Evolutionary conservation across 1,139 yeast species (phyloP), one percentile per base, ranked within the genome.

Genomic region (Taiozyma onychis): DNA sequence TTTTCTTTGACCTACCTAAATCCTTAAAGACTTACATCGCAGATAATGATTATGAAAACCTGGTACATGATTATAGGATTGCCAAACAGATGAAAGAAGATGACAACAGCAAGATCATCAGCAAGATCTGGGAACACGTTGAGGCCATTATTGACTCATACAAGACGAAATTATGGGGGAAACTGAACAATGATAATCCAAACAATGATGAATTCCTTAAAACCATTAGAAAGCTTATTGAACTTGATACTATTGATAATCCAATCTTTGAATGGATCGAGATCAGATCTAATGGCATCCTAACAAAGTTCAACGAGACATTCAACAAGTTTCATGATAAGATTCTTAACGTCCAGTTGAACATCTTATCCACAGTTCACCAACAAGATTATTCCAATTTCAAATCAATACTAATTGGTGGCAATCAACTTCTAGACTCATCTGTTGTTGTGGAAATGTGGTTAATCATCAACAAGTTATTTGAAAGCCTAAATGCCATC

Each of bases 1-100:
- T 76, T 52, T 74, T 89, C 50, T 84, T 93, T 61, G 86, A 88
- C 62, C 73, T 90, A 45, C 96, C 97, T 0, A 77, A 76, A 37
- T 71, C 69, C 11, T 71, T 93, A 51, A 69, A 76, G 39, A 68
- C 65, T n/a, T 76, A 77, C 56, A 73, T 89, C 30, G 70, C 76
- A 22, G 72, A 72, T 28, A 78, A 81, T 51, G 86, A 90, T 58
- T 91, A 88, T 60, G 88, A 85, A 51, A 76, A 79, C 42, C 76
- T 93, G 44, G 73, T 89, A 44, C 78, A 83, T 45, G 89, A 85
- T 58, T 89, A 88, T 65, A 75, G 81, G 48, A 69, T 76, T 44
- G 93, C 86, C 5, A 68, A 71, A 47, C 71, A 67, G 51, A 10
- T 54, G 54, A 61, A 50, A 44, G 55, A 48, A 13, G 53, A 50